Conservation (phyloP, 2,329 filamentous ascomycete species). For the Arthrobotrys sinensis region DNA sequence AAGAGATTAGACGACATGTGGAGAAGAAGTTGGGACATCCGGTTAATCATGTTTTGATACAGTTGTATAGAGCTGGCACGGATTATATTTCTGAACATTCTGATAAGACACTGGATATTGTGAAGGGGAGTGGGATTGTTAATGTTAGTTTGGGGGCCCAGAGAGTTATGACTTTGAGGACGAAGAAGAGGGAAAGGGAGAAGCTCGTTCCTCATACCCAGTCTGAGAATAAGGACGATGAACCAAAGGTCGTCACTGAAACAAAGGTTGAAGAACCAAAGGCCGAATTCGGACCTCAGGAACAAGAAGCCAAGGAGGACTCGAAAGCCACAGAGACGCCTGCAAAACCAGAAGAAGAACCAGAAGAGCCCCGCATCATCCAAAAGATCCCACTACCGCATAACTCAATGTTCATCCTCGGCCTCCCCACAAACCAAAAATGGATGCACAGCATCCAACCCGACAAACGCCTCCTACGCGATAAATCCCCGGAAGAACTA, state of each 20-base stretch:
- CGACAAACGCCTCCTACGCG: constrained; percentile 80
- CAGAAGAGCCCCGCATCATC: constrained; percentile 70
- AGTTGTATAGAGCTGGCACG: constrained; percentile 88
- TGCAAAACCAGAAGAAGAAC: constrained; percentile 51
- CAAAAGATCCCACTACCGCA: constrained; percentile 84
- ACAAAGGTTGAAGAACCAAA: constrained; percentile 4
- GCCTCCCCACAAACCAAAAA: constrained; percentile 82
- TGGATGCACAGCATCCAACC: constrained; percentile 95
- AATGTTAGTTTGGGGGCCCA: constrained; percentile 95
- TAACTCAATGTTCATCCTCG: constrained; percentile 89
- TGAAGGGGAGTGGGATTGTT: constrained; percentile 83
- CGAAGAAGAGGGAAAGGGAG: constrained; percentile 76
- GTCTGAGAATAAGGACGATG: constrained; percentile 20
- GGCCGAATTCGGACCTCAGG: neutral
- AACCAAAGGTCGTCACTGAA: constrained; percentile 1
- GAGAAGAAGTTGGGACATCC: constrained; percentile 82
- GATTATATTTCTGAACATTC: constrained; percentile 98
- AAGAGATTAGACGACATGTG: constrained; percentile 77
- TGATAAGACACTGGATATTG: constrained; percentile 95
- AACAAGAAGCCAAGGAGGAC: neutral
- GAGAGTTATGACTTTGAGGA: constrained; percentile 89
- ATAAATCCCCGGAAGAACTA: constrained; percentile 80
- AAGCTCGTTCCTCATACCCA: constrained; percentile 41
- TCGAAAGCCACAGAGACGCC: constrained; percentile 6
- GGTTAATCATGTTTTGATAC: constrained; percentile 92